A percentile compares a stretch with the other conserved stretches of the same genome.
Conservation (phyloP, 176 grass and related monocot species). For the Puya raimondii region DNA sequence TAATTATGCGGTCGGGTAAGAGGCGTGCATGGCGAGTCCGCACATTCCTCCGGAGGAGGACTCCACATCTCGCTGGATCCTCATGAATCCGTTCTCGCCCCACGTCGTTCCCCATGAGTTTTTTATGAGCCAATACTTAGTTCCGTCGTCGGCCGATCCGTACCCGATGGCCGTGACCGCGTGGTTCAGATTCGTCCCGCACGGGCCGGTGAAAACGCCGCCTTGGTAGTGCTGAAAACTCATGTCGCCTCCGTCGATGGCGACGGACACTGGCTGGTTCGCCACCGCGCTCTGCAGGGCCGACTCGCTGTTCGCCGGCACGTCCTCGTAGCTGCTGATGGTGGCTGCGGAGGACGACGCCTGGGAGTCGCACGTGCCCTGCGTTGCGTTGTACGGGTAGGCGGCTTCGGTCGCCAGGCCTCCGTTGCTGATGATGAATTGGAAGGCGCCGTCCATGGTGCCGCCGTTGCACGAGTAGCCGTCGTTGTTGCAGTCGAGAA, state of each 20-base stretch:
- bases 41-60: neutral
- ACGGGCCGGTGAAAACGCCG: constrained; percentile 11
- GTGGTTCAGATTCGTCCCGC: constrained; percentile 13
- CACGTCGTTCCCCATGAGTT: constrained; percentile 13
- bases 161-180: constrained; percentile 13
- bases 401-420: constrained; percentile 23
- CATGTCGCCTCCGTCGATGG: neutral
- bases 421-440: constrained; percentile 23
- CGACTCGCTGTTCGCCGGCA: constrained; percentile 20
- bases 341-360: neutral
- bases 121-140: constrained; percentile 12
- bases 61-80: constrained; percentile 11
- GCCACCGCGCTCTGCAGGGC: constrained; percentile 20
- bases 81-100: constrained; percentile 5
- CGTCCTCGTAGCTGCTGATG: constrained; percentile 29
- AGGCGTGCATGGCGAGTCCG: constrained; percentile 11
- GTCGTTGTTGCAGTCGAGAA: constrained; percentile 3
- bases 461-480: constrained; percentile 3
- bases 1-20: neutral
- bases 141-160: neutral
- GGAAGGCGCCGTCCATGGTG: constrained; percentile 16
- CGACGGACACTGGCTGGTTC: constrained; percentile 14
- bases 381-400: constrained; percentile 20
- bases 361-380: constrained; percentile 13
- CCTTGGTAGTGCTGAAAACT: neutral